Evolutionary conservation across 1,284 basidiomycete genomes (phyloP), one percentile per base, ranked within the genome.

Genomic region (Rhodotorula sp.): DNA sequence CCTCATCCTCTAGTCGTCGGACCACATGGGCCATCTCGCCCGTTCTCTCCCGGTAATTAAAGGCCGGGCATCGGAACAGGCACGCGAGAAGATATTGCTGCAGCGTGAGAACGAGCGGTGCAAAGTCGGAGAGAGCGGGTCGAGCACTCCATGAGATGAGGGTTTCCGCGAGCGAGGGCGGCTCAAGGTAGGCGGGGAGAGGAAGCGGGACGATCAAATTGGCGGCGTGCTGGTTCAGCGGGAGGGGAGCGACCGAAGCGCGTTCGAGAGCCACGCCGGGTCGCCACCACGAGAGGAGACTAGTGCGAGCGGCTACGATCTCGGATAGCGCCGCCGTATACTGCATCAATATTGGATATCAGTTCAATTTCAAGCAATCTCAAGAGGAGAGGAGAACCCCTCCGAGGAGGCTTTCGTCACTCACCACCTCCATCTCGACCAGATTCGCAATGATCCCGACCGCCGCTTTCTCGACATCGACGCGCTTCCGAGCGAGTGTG

Each of bases 381-480:
- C 22, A 26, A 33, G n/a, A n/a, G n/a, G n/a, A 12, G 3, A 24
- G 15, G 17, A 6, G 22, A 33, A n/a, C 14, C 5, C 17, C 1
- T 6, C 29, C 1, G 8, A 29, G 24, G 29, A 26, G 8, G 51
- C 17, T 30, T 6, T 2, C 29, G 37, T 33, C 1, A 53, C 74
- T 53, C 26, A 75, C 74, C 53, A 73, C 12, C 45, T 89, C 88
- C 60, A 90, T 78, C 42, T 83, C 77, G 24, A 90, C 81, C 0
- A 91, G 79, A 77, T 89, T 90, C 17, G 85, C 86, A 10, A 86
- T 78, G 6, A 90, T 80, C 71, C 86, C 87, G 62, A 84, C 84
- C 1, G 88, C 89, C 0, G 88, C 88, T 53, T 87, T 83, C 79
- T 91, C 90, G 5, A 90, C 83, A 75, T 91, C 87, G 24, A 89